Evolutionary conservation across 2,329 filamentous ascomycete genomes (phyloP), one percentile per base, ranked within the genome.

Genomic region (Curvularia eragrostidis): DNA sequence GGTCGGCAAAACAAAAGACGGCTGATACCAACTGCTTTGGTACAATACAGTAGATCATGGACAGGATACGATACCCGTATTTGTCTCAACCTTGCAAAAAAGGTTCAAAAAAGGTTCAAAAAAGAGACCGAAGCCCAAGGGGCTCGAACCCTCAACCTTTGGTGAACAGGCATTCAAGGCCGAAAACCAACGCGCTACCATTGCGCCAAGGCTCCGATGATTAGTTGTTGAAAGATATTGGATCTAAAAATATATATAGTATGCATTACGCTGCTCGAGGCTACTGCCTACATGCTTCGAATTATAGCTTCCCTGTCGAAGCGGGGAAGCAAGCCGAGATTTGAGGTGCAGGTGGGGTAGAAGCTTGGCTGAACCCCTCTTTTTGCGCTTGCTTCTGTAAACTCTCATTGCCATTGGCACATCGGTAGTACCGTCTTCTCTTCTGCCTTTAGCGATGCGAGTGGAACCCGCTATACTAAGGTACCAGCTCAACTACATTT

Each of bases 141-240:
- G 34, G 34, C 34, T 36, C 13, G n/a, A 63, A 62, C 65, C 63
- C 62, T 57, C 64, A 68, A 68, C 66, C 66, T 68, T 67, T 68
- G 66, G 66, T 68, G 65, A 48, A 58, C 61, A 56, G 43, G 49
- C 42, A 44, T 18, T 9, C 41, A 48, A 26, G 26, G 51, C 66
- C 66, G 66, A 68, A 68, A 68, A 68, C 66, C 66, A 68, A 67
- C 66, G 66, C 66, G 65, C 63, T 66, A 66, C 66, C 66, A 68
- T 68, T 68, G 66, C 66, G 66, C 66, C 66, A 68, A 68, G 52
- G 54, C 60, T 58, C 62, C 62, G n/a, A 23, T 42, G n/a, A 8
- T 24, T 36, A n/a, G 4, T 21, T 10, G 48, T 58, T 48, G 57
- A 62, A 41, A 9, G 21, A 15, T 10, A 19, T 9, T 0, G 0